Base-by-base conservation (phyloP, 2,329 filamentous ascomycete species). In the Phialemonium atrogriseum region DNA sequence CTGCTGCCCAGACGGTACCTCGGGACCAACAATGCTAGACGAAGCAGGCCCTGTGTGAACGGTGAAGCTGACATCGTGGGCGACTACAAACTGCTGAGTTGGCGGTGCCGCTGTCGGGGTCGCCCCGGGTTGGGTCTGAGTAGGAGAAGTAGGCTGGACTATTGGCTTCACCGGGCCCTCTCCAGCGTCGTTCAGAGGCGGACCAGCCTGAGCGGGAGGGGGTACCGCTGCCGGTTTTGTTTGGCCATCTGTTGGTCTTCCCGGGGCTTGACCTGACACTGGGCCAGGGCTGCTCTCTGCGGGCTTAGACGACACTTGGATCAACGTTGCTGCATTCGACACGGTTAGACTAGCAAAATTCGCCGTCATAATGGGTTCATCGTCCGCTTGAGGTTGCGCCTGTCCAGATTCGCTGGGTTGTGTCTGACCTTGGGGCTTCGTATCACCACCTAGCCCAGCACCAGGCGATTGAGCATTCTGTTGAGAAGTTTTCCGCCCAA, bases 261-360 rank as follows among this genome's bases (percentile, higher is more conserved):
- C 27, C 21, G 19, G 27, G n/a, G 4, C 27, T 20, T 20, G 25
- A 10, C 6, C 14, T 10, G 24, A 10, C 24, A 11, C 12, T 10
- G 7, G 24, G 10, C 5, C 10, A 4, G 11, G 25, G 13, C 10
- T 10, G 12, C 15, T 27, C 14, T 27, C 19, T 18, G 10, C 25
- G 10, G 10, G 5, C 9, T 4, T 11, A 9, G 12, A 18, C n/a
- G 10, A 17, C 6, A 11, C 24, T 12, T 19, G 30, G 13, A 10
- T 14, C 11, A n/a, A 12, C 15, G 23, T 23, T 12, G n/a, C 13
- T 6, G 22, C 14, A n/a, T n/a, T n/a, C 7, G 24, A 20, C 10
- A 14, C 5, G 7, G 21, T n/a, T 5, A 17, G 15, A 27, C 31
- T 21, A 3, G 31, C 31, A 17, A 33, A 33, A 14, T 33, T 33